A percentile compares a stretch with the other conserved stretches of the same genome.
These are phyloP conservation scores for Peterozyma toletana DNA, from an alignment of 805 yeast genomes.

Conservation along the genomic window DNA sequence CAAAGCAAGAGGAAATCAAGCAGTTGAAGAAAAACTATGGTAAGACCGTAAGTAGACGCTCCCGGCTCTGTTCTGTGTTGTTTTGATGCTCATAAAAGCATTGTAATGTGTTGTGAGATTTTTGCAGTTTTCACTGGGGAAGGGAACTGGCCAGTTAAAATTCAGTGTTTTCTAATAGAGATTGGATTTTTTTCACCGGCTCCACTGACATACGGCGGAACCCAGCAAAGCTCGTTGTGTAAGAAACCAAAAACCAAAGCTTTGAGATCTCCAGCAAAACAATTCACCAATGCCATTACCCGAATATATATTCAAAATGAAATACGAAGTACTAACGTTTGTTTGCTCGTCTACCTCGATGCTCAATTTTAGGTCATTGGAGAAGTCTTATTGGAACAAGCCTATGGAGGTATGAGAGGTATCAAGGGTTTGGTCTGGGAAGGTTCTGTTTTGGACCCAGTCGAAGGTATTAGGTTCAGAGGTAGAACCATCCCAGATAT, in stretches of 20 bases:
- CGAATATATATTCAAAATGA: too few relatives aligned
- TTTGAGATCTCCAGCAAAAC: neutral
- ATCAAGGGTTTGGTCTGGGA: constrained; percentile 84
- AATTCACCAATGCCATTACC: neutral
- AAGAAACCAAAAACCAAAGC: too few relatives aligned
- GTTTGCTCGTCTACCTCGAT: too few relatives aligned
- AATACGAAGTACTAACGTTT: constrained; percentile 1
- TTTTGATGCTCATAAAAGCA: too few relatives aligned
- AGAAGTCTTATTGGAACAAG: constrained; percentile 70
- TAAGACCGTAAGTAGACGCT: constrained; percentile 44
- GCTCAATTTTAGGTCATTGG: constrained; percentile 39
- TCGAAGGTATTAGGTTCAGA: constrained; percentile 82
- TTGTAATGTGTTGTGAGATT: too few relatives aligned
- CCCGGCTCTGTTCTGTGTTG: too few relatives aligned
- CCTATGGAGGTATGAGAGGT: constrained; percentile 91
- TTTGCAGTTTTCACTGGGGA: too few relatives aligned
- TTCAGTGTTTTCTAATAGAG: too few relatives aligned
- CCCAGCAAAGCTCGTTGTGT: too few relatives aligned
- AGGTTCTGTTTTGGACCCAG: constrained; percentile 79
- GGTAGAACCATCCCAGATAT: constrained; percentile 79
- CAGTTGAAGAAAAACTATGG: constrained; percentile 89
- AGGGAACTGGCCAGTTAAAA: too few relatives aligned
- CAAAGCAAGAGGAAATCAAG: constrained; percentile 85
- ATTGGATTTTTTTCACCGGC: too few relatives aligned
- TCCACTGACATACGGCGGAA: too few relatives aligned